These are phyloP conservation scores for Multifurca ochricompacta DNA, from an alignment of 768 basidiomycete species.

Conservation along the genomic window DNA sequence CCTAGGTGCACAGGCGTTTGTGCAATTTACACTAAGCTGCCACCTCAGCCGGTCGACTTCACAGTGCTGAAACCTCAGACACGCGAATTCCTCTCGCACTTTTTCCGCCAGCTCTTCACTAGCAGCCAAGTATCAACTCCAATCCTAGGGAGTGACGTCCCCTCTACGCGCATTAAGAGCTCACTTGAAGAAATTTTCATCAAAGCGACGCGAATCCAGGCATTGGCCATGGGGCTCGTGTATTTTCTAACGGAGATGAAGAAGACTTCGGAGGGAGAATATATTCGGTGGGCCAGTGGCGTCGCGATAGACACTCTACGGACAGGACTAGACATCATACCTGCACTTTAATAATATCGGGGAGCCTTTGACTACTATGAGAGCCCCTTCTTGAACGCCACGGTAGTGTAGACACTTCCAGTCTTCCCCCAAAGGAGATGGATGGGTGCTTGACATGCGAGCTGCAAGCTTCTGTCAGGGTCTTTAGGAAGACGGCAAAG, in stretches of 20 bases:
- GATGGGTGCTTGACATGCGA: slow-evolving; percentile 66
- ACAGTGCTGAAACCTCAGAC: slow-evolving; percentile 59
- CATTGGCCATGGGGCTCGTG: slow-evolving; percentile 65
- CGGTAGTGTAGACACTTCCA: slow-evolving; percentile 61
- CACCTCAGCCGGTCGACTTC: slow-evolving; percentile 77
- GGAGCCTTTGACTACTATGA: background rate
- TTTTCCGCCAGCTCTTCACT: slow-evolving; percentile 64
- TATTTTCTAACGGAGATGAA: slow-evolving; percentile 51
- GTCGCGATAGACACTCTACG: slow-evolving; percentile 65
- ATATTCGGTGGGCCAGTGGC: slow-evolving; percentile 59
- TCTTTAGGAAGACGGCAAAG: background rate
- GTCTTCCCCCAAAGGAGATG: slow-evolving; percentile 67
- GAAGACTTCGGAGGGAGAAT: slow-evolving; percentile 29
- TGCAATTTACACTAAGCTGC: background rate
- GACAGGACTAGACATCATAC: slow-evolving; percentile 51
- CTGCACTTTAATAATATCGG: slow-evolving; percentile 24
- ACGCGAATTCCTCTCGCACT: slow-evolving; percentile 55
- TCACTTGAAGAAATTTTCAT: slow-evolving; percentile 72
- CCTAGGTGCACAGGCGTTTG: background rate
- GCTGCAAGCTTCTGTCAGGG: slow-evolving; percentile 31
- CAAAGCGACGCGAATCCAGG: slow-evolving; percentile 57
- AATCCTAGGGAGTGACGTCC: slow-evolving; percentile 35
- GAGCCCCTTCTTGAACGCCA: slow-evolving; percentile 54
- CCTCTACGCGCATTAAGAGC: slow-evolving; percentile 45
- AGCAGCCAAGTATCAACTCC: slow-evolving; percentile 72